Evolutionary conservation across 2,329 filamentous ascomycete genomes (phyloP).

Genomic region (Sphaerostilbella broomeana): DNA sequence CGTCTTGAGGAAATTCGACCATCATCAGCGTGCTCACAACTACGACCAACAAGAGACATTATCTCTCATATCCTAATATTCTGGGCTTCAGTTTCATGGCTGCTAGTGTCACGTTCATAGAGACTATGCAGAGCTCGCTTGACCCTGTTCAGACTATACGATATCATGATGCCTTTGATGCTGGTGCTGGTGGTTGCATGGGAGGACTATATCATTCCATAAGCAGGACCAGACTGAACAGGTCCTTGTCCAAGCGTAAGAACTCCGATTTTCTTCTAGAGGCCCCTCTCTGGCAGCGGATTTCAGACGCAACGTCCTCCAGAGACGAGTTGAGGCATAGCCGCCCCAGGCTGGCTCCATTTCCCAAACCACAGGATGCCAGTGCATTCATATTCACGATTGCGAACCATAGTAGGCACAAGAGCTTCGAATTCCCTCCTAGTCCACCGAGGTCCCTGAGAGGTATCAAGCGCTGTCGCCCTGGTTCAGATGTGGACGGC

Average conservation of each 20-base stretch:
- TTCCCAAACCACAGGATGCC: neutral
- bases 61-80: too few relatives aligned
- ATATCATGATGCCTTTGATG: constrained; percentile 7
- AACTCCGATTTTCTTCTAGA: constrained; percentile 10
- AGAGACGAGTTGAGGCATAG: neutral
- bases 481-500: constrained; percentile 53
- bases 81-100: neutral
- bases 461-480: constrained; percentile 44
- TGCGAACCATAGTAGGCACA: neutral
- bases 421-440: constrained; percentile 5
- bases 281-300: constrained; percentile 4
- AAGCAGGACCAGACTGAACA: constrained; percentile 1
- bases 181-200: neutral
- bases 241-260: constrained; percentile 9
- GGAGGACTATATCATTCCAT: neutral
- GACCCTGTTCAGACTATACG: constrained; percentile 11
- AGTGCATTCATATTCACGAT: constrained; percentile 3
- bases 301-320: neutral
- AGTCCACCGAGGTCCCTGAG: neutral
- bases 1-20: too few relatives aligned
- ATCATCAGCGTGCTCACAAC: too few relatives aligned
- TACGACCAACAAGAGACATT: too few relatives aligned
- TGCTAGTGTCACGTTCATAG: neutral
- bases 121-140: constrained; percentile 8
- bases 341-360: neutral